Evolutionary conservation across 164 flowering plant genomes (phyloP).

Genomic region (Berberis vulgaris): DNA sequence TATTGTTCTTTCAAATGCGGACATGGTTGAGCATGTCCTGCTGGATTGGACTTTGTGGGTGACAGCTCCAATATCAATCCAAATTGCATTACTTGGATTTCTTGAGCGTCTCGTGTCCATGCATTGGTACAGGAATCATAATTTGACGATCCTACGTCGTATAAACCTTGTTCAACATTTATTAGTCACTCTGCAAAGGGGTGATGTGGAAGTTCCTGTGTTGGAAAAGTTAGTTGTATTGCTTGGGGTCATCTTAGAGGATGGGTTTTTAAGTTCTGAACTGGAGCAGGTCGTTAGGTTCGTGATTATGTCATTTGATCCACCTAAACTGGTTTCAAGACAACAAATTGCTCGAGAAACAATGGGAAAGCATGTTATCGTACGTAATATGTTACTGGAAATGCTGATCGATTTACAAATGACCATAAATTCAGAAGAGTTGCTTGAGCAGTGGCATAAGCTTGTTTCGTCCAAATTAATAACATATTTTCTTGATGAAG

Average conservation of each 20-base stretch:
- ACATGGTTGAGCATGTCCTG: conserved; percentile 98
- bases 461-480: conserved; percentile 89
- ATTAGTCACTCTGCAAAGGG: conserved; percentile 90
- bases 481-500: conserved; percentile 94
- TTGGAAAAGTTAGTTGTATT: conserved; percentile 86
- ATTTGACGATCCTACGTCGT: conserved; percentile 79
- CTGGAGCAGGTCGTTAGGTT: conserved; percentile 90
- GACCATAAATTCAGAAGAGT: conserved; percentile 77
- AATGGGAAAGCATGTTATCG: conserved; percentile 99
- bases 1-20: conserved; percentile 89
- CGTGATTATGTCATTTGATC: conserved; percentile 98
- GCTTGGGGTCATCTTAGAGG: conserved; percentile 93
- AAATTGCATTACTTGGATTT: conserved; percentile 84
- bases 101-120: conserved; percentile 97
- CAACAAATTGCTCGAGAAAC: conserved; percentile 63
- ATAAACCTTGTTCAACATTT: conserved; percentile 97
- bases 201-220: conserved; percentile 98
- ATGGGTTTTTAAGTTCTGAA: conserved; percentile 91
- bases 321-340: conserved; percentile 57
- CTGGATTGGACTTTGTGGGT: conserved; percentile 99
- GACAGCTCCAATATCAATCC: conserved; percentile 71
- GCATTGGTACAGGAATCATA: conserved; percentile 99
- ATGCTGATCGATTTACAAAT: conserved; percentile 97
- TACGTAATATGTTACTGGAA: conserved; percentile 92
- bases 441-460: conserved; percentile 98